A percentile compares a stretch with the other conserved stretches of the same genome.
Evolutionary conservation across 495 filamentous ascomycete genomes (phyloP).

Genomic region (Penicillium roqueforti): DNA sequence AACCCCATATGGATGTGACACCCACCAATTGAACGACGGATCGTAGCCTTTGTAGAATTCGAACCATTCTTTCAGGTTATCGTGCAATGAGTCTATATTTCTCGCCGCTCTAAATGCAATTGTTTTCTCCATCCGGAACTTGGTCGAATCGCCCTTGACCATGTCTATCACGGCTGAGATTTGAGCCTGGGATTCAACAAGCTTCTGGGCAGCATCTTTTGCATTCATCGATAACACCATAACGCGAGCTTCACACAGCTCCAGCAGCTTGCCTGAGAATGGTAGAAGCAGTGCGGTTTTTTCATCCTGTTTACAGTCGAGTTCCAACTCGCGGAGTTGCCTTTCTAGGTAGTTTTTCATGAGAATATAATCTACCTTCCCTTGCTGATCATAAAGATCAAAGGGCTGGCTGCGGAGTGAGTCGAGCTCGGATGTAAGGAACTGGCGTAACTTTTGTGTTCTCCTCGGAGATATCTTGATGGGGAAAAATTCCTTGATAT

Average conservation of each 20-base stretch:
- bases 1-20: background rate
- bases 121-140: background rate
- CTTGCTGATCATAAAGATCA: background rate
- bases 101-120: background rate
- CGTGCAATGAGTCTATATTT: background rate
- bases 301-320: constrained; percentile 31
- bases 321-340: constrained; percentile 17
- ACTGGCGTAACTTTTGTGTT: background rate
- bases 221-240: background rate
- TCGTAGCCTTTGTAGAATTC: background rate
- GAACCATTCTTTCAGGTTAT: background rate
- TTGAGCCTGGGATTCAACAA: background rate
- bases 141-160: background rate
- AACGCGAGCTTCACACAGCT: background rate
- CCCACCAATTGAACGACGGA: background rate
- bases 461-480: background rate
- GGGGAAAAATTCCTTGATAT: background rate
- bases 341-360: constrained; percentile 11
- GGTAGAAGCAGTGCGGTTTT: constrained; percentile 15
- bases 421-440: background rate
- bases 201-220: background rate
- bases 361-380: constrained; percentile 40
- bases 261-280: background rate
- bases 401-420: background rate
- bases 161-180: background rate